Evolutionary conservation across 352 stramenopile species (phyloP), one percentile per base, ranked within the genome.

Genomic region (Pythium folliculosum): DNA sequence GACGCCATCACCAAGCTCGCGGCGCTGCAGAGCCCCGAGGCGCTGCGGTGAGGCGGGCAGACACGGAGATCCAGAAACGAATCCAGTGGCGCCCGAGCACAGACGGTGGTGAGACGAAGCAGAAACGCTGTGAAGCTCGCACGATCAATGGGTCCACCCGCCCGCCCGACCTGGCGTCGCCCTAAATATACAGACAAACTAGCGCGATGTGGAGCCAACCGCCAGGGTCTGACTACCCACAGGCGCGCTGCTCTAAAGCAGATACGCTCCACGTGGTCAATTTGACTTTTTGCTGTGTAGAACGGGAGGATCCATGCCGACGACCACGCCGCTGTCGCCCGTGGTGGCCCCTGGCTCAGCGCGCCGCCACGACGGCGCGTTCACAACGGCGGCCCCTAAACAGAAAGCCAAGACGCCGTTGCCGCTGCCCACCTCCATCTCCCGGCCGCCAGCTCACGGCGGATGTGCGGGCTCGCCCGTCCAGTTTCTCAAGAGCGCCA

Each of bases 1-100:
- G 76, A 89, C 17, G 82, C 77, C 32, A 92, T 93, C 69, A 80
- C 90, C 60, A 82, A 92, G 63, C 84, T 92, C 54, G 86, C 77
- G 30, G 65, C 76, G 5, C 77, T 93, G 27, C 81, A 92, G 60
- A 78, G 78, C 70, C 57, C 47, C 6, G 51, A 53, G 21, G 37
- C 63, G 16, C 48, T 70, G 38, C 40, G 45, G 27, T 63, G 60
- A 40, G 35, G 8, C 35, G n/a, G n/a, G n/a, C n/a, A n/a, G n/a
- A n/a, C n/a, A n/a, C n/a, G n/a, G n/a, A n/a, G n/a, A n/a, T n/a
- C n/a, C n/a, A n/a, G n/a, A n/a, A n/a, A n/a, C n/a, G n/a, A n/a
- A n/a, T n/a, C n/a, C n/a, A n/a, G n/a, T n/a, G n/a, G n/a, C n/a
- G n/a, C n/a, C n/a, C n/a, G n/a, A n/a, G n/a, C n/a, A n/a, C n/a